Evolutionary conservation across 768 basidiomycete genomes (phyloP).

Genomic region (Calocera cornea): DNA sequence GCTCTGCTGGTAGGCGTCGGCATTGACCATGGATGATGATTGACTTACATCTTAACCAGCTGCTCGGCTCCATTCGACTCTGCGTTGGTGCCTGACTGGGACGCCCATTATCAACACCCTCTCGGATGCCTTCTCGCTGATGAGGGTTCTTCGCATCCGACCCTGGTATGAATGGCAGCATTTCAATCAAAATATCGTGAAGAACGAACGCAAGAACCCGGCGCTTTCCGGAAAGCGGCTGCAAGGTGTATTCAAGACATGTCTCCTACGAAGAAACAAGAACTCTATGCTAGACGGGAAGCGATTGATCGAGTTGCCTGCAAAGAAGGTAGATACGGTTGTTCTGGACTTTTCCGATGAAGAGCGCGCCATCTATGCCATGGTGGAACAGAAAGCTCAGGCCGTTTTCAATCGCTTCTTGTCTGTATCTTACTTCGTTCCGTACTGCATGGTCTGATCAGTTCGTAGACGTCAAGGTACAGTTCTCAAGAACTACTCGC

Average conservation of each 20-base stretch:
- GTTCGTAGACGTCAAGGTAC: constrained; percentile 35
- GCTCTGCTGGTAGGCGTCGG: not conserved
- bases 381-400: constrained; percentile 8
- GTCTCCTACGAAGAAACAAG: not conserved
- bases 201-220: not conserved
- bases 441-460: not conserved
- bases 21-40: not conserved
- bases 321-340: not conserved
- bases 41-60: not conserved
- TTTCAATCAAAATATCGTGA: not conserved
- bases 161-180: constrained; percentile 22
- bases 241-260: not conserved
- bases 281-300: not conserved
- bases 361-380: constrained; percentile 20
- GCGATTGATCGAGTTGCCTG: not conserved
- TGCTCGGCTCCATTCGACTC: not conserved
- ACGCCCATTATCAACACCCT: constrained; percentile 55
- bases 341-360: constrained; percentile 19
- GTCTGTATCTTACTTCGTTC: not conserved
- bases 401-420: constrained; percentile 22
- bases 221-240: not conserved
- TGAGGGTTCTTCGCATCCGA: constrained; percentile 31
- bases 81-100: constrained; percentile 16
- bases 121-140: constrained; percentile 36
- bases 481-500: constrained; percentile 38